phyloP scores from a whole-genome alignment of 306 rosid genomes.

The Vigna trinervia region DNA sequence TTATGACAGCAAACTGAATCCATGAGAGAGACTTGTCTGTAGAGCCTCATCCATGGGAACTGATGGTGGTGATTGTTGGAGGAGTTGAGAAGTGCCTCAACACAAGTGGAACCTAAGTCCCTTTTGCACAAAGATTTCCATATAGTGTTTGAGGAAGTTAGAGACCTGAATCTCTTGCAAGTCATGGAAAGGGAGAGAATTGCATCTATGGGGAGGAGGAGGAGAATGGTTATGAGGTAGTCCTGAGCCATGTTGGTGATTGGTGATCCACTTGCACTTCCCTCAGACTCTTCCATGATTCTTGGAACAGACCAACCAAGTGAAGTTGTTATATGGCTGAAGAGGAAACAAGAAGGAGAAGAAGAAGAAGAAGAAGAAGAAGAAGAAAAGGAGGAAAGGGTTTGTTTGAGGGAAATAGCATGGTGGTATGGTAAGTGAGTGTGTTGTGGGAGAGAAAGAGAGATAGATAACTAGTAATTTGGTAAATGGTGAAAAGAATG shows the following conservation, averaged over 20 bases:
- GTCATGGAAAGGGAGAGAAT: slow-evolving; percentile 74
- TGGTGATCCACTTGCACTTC: slow-evolving; percentile 68
- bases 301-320: slow-evolving; percentile 25
- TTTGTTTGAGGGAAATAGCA: slow-evolving; percentile 34
- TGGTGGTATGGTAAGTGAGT: not conserved
- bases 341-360: not conserved
- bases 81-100: slow-evolving; percentile 67
- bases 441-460: not conserved
- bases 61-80: slow-evolving; percentile 42
- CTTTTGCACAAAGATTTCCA: slow-evolving; percentile 80
- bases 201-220: slow-evolving; percentile 76
- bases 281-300: slow-evolving; percentile 67
- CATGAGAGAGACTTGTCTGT: slow-evolving; percentile 63
- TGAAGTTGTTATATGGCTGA: not conserved
- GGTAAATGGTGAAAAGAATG: slow-evolving; percentile 29
- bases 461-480: slow-evolving; percentile 25
- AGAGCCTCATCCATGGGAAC: slow-evolving; percentile 78
- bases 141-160: slow-evolving; percentile 65
- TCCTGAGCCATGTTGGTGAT: slow-evolving; percentile 69
- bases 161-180: slow-evolving; percentile 71
- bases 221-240: slow-evolving; percentile 70
- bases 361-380: not conserved
- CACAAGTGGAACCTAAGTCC: slow-evolving; percentile 76
- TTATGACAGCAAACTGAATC: slow-evolving; percentile 65
- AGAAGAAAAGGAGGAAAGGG: slow-evolving; percentile 3